These are phyloP conservation scores for Termitomyces sp. DNA, from an alignment of 768 basidiomycete genomes.

Conservation along the genomic window DNA sequence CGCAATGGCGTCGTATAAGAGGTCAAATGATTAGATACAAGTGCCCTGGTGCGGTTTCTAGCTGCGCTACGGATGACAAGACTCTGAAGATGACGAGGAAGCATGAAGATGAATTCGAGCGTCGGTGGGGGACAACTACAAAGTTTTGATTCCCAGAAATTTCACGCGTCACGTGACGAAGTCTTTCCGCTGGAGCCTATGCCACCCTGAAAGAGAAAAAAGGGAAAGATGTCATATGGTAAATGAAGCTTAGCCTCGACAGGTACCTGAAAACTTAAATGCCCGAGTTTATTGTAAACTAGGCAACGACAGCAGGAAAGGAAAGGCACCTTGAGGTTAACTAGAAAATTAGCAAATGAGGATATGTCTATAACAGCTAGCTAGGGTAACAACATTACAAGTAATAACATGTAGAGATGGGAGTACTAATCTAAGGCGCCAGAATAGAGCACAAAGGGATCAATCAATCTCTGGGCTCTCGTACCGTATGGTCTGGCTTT, in stretches of 20 bases:
- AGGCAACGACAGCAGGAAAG: neutral
- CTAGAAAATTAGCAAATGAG: neutral
- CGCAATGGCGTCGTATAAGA: conserved; percentile 33
- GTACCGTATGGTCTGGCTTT: conserved; percentile 16
- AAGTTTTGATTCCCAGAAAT: conserved; percentile 12
- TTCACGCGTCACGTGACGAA: conserved; percentile 14
- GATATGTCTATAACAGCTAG: neutral
- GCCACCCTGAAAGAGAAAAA: neutral
- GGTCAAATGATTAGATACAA: conserved; percentile 17
- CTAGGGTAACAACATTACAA: neutral
- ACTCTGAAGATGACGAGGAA: too few relatives aligned
- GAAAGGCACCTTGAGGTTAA: neutral
- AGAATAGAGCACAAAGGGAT: neutral
- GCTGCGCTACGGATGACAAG: conserved; percentile 24
- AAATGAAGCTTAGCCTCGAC: neutral
- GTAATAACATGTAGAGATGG: neutral
- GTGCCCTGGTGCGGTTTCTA: conserved; percentile 22
- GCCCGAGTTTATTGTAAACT: neutral
- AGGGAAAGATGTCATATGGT: neutral
- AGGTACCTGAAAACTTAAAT: neutral
- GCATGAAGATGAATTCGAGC: neutral
- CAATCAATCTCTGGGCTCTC: conserved; percentile 11
- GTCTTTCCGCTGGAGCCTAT: neutral
- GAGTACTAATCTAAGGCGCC: neutral
- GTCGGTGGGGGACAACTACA: neutral